Evolutionary conservation across 768 basidiomycete genomes (phyloP).

Genomic region (Mycena floridula): DNA sequence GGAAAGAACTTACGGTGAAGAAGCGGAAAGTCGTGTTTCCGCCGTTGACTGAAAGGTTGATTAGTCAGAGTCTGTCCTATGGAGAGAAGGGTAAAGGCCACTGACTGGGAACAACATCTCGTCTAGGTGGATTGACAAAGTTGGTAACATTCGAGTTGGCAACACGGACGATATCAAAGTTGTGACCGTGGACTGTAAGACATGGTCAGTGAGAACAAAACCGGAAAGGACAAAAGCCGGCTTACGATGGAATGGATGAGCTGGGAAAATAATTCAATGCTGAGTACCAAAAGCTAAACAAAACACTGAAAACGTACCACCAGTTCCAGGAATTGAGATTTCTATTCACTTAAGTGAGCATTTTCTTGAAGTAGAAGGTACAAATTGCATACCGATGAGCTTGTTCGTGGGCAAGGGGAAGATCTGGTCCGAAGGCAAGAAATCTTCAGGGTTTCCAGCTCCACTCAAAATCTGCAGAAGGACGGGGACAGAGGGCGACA

Average conservation of each 20-base stretch:
- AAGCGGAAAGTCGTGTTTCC: conserved; percentile 31
- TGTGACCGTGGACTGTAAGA: conserved; percentile 23
- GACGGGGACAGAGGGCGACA: no score
- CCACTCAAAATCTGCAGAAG: conserved; percentile 51
- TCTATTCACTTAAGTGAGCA: no score
- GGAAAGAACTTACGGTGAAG: conserved; percentile 13
- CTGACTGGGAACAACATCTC: conserved; percentile 11
- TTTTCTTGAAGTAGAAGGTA: conserved; percentile 35
- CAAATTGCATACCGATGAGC: conserved; percentile 10
- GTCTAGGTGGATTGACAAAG: no score
- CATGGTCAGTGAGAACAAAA: neutral
- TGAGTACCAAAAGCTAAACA: no score
- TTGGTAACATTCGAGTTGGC: conserved; percentile 17
- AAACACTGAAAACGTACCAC: conserved; percentile 11
- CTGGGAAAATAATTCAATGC: no score
- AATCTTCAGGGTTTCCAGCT: conserved; percentile 34
- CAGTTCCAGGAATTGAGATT: conserved; percentile 40
- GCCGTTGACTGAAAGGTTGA: conserved; percentile 19
- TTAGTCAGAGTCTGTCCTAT: no score
- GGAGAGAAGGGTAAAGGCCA: no score
- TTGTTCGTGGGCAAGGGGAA: conserved; percentile 9
- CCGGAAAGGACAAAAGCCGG: neutral
- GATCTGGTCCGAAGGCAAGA: conserved; percentile 30
- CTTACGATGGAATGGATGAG: conserved; percentile 27
- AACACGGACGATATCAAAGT: conserved; percentile 22